A percentile compares a stretch with the other conserved stretches of the same genome.
phyloP scores from a whole-genome alignment of 2,329 filamentous ascomycete genomes.

The Diaporthe sp. region DNA sequence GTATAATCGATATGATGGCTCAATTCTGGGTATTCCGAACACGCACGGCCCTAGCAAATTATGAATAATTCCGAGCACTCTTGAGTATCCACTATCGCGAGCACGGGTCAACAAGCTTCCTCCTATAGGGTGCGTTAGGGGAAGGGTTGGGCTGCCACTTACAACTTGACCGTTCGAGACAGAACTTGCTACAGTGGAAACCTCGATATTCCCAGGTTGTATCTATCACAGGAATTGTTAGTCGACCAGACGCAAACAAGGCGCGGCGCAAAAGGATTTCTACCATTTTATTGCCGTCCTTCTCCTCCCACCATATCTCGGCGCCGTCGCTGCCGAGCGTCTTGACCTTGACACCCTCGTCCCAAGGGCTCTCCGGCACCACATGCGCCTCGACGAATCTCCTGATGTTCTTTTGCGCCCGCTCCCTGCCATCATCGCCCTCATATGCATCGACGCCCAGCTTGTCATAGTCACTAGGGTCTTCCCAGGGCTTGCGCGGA shows the following conservation, averaged over 20 bases:
- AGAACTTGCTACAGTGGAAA: conserved; percentile 79
- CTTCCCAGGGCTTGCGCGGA: conserved; percentile 89
- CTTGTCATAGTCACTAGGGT: conserved; percentile 78
- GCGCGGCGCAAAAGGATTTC: conserved; percentile 48
- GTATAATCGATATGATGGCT: neutral
- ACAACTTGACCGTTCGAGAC: conserved; percentile 90
- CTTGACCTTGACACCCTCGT: conserved; percentile 73
- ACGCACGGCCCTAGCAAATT: neutral
- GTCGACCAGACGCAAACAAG: neutral
- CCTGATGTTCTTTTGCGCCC: conserved; percentile 82
- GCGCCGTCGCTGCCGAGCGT: conserved; percentile 71
- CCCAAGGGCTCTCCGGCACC: conserved; percentile 82
- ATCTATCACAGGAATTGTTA: conserved; percentile 62
- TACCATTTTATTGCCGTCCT: conserved; percentile 76
- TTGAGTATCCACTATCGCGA: conserved; percentile 73
- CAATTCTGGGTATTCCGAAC: neutral
- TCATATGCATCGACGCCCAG: conserved; percentile 81
- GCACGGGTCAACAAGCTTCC: conserved; percentile 39
- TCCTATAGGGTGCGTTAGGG: neutral
- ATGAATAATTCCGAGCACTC: conserved; percentile 62
- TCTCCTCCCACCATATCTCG: conserved; percentile 86
- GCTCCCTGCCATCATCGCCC: conserved; percentile 79
- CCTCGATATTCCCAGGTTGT: conserved; percentile 84
- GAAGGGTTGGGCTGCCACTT: conserved; percentile 47
- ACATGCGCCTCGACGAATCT: conserved; percentile 91